Conservation (phyloP, 495 filamentous ascomycete species). For the Melanomma pulvis-pyrius region DNA sequence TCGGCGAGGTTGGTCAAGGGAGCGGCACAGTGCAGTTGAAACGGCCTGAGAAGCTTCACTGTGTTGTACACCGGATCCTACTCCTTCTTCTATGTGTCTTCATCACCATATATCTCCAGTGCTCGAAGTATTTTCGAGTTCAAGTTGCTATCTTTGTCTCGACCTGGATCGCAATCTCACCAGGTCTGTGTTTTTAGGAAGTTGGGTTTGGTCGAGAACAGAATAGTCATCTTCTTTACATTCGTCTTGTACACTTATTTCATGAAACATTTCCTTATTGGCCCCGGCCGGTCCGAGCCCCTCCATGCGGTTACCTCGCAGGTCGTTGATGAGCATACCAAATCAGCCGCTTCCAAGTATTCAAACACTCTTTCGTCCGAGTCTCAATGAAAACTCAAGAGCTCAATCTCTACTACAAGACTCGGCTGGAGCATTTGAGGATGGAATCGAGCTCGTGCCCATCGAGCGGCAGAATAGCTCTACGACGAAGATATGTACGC, state of each 20-base stretch:
- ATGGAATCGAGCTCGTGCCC: conserved; percentile 25
- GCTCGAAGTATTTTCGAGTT: background rate
- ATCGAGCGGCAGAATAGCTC: conserved; percentile 17
- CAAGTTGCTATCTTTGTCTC: conserved; percentile 17
- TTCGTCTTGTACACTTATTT: background rate
- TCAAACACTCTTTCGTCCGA: conserved; percentile 6
- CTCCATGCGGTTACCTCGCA: conserved; percentile 20
- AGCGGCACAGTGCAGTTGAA: conserved; percentile 26
- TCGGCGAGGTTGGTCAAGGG: conserved; percentile 11
- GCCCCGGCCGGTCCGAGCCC: background rate
- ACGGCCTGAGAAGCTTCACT: conserved; percentile 6
- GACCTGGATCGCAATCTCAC: background rate
- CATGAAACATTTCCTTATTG: conserved; percentile 9
- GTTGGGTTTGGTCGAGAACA: background rate
- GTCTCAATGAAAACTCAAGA: background rate
- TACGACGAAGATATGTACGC: conserved; percentile 9
- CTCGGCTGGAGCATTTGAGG: background rate
- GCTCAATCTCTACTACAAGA: background rate
- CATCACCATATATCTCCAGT: conserved; percentile 11
- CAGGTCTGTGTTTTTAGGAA: background rate
- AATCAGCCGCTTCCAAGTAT: conserved; percentile 17
- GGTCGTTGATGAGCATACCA: conserved; percentile 15
- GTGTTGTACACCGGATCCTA: background rate
- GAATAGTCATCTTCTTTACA: background rate
- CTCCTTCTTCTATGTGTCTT: background rate